Evolutionary conservation across 176 grass and related monocot genomes (phyloP).

Genomic region (Phyllostachys edulis): DNA sequence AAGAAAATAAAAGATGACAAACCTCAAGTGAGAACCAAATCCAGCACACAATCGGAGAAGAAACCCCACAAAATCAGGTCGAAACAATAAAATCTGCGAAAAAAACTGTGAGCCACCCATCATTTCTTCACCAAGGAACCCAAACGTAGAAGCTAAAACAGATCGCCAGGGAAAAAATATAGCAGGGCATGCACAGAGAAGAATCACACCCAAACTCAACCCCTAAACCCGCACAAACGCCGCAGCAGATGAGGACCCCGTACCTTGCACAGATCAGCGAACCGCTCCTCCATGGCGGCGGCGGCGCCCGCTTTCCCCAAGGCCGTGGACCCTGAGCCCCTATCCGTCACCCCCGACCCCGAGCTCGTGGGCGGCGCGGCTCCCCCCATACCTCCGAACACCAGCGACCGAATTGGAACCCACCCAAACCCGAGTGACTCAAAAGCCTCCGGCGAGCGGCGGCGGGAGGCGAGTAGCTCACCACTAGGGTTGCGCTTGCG

Average conservation of each 20-base stretch:
- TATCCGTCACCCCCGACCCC: neutral
- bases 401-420: neutral
- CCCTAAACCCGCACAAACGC: neutral
- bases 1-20: no score
- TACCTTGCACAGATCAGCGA: slow-evolving; percentile 52
- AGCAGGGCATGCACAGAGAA: neutral
- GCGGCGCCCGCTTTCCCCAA: neutral
- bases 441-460: neutral
- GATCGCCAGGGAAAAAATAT: neutral
- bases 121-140: neutral
- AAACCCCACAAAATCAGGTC: neutral
- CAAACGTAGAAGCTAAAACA: neutral
- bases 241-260: neutral
- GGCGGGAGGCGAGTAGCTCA: neutral
- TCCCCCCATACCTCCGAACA: slow-evolving; percentile 23
- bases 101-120: neutral
- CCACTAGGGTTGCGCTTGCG: slow-evolving; percentile 21
- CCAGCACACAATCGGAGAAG: neutral
- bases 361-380: slow-evolving; percentile 25
- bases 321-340: neutral
- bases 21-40: neutral
- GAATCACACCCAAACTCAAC: neutral
- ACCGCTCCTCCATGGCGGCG: slow-evolving; percentile 32
- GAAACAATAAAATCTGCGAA: neutral
- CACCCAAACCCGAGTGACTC: neutral